phyloP scores from a whole-genome alignment of 176 grass and related monocot species.

The Phyllostachys edulis region DNA sequence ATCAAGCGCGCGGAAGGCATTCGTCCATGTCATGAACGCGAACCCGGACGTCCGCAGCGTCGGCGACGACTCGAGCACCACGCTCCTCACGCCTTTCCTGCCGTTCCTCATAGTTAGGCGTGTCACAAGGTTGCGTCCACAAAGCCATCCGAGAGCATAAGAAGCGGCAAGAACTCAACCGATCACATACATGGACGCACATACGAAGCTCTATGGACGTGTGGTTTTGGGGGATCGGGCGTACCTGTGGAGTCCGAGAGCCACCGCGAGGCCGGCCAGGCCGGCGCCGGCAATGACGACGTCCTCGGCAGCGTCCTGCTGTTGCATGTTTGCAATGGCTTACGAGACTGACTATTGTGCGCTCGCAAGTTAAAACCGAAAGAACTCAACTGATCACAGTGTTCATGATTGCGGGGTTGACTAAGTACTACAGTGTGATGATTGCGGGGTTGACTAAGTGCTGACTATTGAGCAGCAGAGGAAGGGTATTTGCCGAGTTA shows the following conservation, averaged over 20 bases:
- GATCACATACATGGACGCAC: no score
- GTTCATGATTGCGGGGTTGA: no score
- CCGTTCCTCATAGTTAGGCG: background rate
- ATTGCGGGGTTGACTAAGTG: no score
- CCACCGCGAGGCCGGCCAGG: conserved; percentile 44
- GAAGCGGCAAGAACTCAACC: no score
- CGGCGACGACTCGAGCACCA: conserved; percentile 52
- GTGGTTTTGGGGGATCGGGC: no score
- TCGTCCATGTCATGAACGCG: conserved; percentile 40
- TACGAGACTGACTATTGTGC: background rate
- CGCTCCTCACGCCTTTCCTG: conserved; percentile 52
- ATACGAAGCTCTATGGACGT: background rate
- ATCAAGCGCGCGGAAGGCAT: conserved; percentile 53
- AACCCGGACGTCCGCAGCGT: conserved; percentile 40
- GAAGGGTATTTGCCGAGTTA: background rate
- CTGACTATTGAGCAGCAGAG: background rate
- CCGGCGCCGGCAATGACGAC: conserved; percentile 65
- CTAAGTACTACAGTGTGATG: background rate
- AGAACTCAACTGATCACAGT: no score
- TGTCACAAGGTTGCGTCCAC: background rate
- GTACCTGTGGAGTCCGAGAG: conserved; percentile 50
- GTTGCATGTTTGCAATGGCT: background rate
- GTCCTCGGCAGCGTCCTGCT: conserved; percentile 22
- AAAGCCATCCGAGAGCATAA: no score
- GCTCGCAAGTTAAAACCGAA: background rate